Evolutionary conservation across 805 yeast species (phyloP).

Genomic region (Pichia nakasei): DNA sequence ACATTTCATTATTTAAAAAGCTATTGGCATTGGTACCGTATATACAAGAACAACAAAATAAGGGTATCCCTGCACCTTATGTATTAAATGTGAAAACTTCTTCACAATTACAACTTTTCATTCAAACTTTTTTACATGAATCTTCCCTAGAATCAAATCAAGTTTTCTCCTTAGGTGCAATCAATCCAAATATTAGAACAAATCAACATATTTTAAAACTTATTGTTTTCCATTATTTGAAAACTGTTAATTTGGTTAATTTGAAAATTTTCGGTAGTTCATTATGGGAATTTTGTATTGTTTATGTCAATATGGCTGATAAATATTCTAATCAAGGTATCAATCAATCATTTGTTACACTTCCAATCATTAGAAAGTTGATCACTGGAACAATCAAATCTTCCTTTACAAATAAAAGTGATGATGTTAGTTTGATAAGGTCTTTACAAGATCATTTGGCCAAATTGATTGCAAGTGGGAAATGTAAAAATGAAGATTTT

Average conservation of each 20-base stretch:
- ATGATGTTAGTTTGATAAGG: slow-evolving; percentile 37
- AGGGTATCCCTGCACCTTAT: slow-evolving; percentile 8
- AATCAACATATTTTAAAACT: slow-evolving; percentile 43
- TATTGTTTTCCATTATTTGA: slow-evolving; percentile 42
- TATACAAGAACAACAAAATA: not conserved
- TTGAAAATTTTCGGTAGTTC: slow-evolving; percentile 51
- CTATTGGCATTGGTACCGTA: slow-evolving; percentile 26
- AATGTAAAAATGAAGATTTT: slow-evolving; percentile 39
- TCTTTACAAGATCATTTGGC: slow-evolving; percentile 46
- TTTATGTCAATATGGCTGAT: slow-evolving; percentile 37
- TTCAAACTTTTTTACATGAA: slow-evolving; percentile 51
- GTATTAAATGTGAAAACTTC: slow-evolving; percentile 43
- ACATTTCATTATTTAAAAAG: slow-evolving; percentile 43
- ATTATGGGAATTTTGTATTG: slow-evolving; percentile 54
- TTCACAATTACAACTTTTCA: slow-evolving; percentile 49
- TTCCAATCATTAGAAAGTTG: slow-evolving; percentile 38
- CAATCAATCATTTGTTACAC: slow-evolving; percentile 25
- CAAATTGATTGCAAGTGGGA: slow-evolving; percentile 36
- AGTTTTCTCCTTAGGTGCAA: slow-evolving; percentile 61
- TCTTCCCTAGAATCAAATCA: slow-evolving; percentile 51
- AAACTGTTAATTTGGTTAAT: slow-evolving; percentile 44
- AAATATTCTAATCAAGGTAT: slow-evolving; percentile 13
- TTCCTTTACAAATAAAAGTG: slow-evolving; percentile 39
- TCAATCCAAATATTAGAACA: slow-evolving; percentile 55
- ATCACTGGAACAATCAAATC: slow-evolving; percentile 48